A percentile compares a stretch with the other conserved stretches of the same genome.
Evolutionary conservation across 1,284 basidiomycete genomes (phyloP).

Genomic region (Trametes polyzona): DNA sequence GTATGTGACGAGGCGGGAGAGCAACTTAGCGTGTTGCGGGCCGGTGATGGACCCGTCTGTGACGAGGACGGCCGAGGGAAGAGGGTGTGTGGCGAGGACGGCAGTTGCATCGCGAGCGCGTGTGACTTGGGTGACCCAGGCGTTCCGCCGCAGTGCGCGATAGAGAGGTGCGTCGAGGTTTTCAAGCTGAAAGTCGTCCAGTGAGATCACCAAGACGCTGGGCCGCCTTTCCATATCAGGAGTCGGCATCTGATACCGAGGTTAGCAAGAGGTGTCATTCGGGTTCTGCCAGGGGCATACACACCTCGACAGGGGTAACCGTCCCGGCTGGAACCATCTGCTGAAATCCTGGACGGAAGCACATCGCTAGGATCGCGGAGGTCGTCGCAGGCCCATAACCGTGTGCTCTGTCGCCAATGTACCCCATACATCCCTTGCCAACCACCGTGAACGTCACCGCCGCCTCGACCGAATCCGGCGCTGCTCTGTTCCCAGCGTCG

Average conservation of each 20-base stretch:
- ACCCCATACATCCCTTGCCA: conserved; percentile 21
- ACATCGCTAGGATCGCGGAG: conserved; percentile 19
- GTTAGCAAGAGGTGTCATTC: too few species aligned
- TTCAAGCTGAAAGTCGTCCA: conserved; percentile 12
- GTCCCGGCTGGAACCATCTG: not conserved
- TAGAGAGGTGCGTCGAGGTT: conserved; percentile 15
- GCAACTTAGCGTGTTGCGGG: not conserved
- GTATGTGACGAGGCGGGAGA: conserved; percentile 14
- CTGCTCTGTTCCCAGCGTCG: not conserved
- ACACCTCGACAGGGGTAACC: not conserved
- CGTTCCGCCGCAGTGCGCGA: conserved; percentile 12
- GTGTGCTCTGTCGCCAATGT: conserved; percentile 17
- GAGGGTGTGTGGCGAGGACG: conserved; percentile 8
- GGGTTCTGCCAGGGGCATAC: not conserved
- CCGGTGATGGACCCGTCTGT: conserved; percentile 14
- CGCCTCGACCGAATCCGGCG: not conserved
- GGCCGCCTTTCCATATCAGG: not conserved
- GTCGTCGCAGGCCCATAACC: too few species aligned
- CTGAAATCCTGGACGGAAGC: conserved; percentile 2
- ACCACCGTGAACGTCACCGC: conserved; percentile 12
- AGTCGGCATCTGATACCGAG: not conserved
- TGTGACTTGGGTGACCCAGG: conserved; percentile 5
- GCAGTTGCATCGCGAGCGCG: not conserved
- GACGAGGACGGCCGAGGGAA: conserved; percentile 19
- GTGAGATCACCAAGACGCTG: conserved; percentile 17